Evolutionary conservation across 1,284 basidiomycete genomes (phyloP), one percentile per base, ranked within the genome.

Genomic region (Tremellales sp.): DNA sequence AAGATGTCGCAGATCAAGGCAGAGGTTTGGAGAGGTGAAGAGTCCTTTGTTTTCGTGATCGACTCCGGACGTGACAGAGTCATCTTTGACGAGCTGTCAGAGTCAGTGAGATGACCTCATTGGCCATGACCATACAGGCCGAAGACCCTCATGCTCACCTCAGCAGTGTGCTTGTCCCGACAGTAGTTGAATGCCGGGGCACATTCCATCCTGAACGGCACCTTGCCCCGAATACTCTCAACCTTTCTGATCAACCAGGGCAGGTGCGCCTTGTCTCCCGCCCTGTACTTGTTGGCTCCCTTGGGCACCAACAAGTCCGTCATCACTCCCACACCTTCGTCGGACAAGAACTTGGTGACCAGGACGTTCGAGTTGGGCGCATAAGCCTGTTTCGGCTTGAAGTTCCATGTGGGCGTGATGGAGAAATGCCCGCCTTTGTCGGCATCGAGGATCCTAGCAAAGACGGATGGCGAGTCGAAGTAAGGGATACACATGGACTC

Each of bases 171-270:
- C 3, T 77, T 51, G 48, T 84, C 80, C 12, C 84, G 80, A 2
- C 89, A 89, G 63, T 96, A 96, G 73, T 94, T 86, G 81, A 96
- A 96, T 0, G 90, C 91, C 0, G 91, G 91, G 0, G 89, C 89
- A 62, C 88, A 91, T 74, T 93, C 86, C 70, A 93, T 80, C 47
- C 81, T 79, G 49, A 92, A 77, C 0, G 86, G 83, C 26, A 92
- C 76, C 2, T 67, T 77, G 2, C 91, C 90, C 17, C 90, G 84
- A 56, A 93, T 82, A 52, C 86, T 82, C 75, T 93, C 89, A 22
- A 96, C 84, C 40, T 87, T 84, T 8, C 91, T 82, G 50, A 92
- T 81, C 35, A 96, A 77, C 91, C 91, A 96, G 25, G 85, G 86
- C 4, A 94, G 79, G 15, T 61, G 58, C 0, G 56, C 50, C 25